A percentile compares a stretch with the other conserved stretches of the same genome.
Conservation (phyloP, 805 yeast genomes). For the Cyberlindnera xishuangbannaensis region DNA sequence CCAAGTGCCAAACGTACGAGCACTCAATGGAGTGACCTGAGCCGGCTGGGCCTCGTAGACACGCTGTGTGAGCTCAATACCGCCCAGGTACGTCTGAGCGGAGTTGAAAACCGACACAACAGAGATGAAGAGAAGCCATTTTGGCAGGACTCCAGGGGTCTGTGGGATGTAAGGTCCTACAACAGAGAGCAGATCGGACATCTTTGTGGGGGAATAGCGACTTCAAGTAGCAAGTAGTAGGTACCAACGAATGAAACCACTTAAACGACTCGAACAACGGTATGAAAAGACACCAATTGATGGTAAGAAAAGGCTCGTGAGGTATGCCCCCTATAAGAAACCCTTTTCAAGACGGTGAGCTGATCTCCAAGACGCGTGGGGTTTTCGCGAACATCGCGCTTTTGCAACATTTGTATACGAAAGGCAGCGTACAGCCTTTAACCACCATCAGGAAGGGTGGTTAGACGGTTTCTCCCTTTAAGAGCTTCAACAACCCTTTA, state of each 20-base stretch:
- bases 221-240: background rate
- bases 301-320: too few species aligned
- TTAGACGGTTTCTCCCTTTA: too few species aligned
- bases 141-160: conserved; percentile 57
- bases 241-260: background rate
- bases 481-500: too few species aligned
- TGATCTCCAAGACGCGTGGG: too few species aligned
- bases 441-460: too few species aligned
- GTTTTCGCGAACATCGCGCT: too few species aligned
- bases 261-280: background rate
- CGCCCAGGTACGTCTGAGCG: conserved; percentile 74
- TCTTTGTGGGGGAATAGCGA: conserved; percentile 4
- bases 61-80: conserved; percentile 64
- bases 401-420: too few species aligned
- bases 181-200: conserved; percentile 30
- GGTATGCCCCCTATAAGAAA: too few species aligned
- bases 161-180: conserved; percentile 33
- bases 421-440: too few species aligned
- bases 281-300: too few species aligned
- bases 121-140: conserved; percentile 76
- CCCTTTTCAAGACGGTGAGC: too few species aligned
- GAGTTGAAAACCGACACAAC: conserved; percentile 92
- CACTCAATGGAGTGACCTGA: conserved; percentile 64
- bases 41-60: conserved; percentile 67
- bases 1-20: conserved; percentile 99